Percentiles rank a stretch among this genome's conserved stretches.
These are phyloP conservation scores for Eucalyptus polyanthemos DNA, from an alignment of 345 rosid species.

Conservation along the genomic window DNA sequence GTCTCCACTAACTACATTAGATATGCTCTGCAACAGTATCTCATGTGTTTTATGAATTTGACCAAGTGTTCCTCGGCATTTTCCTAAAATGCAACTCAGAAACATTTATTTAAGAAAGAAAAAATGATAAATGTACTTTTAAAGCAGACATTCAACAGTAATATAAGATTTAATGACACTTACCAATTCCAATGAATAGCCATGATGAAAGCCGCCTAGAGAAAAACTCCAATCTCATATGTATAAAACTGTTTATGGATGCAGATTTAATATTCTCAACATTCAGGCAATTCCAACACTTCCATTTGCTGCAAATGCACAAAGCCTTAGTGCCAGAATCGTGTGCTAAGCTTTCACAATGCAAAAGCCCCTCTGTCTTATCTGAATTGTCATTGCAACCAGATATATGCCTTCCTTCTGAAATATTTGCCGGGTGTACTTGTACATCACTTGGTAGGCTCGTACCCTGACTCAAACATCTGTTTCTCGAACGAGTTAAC, in stretches of 20 bases:
- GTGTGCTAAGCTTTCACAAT: conserved; percentile 3
- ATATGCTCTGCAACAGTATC: conserved; percentile 43
- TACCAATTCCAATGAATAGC: conserved; percentile 57
- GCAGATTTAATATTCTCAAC: conserved; percentile 35
- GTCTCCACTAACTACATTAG: conserved; percentile 34
- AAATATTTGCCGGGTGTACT: conserved; percentile 5
- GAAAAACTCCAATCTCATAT: conserved; percentile 55
- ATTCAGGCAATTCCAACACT: conserved; percentile 48
- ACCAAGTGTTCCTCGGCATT: conserved; percentile 40
- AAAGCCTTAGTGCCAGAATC: conserved; percentile 5
- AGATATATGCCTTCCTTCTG: not conserved
- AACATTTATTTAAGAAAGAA: not conserved
- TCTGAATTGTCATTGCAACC: not conserved
- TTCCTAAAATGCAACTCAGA: conserved; percentile 35
- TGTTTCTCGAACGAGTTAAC: conserved; percentile 65
- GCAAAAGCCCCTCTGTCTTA: conserved; percentile 10
- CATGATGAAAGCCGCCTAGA: conserved; percentile 48
- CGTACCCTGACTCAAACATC: conserved; percentile 30
- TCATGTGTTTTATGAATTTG: conserved; percentile 54
- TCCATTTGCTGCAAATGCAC: conserved; percentile 51
- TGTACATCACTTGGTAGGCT: conserved; percentile 7
- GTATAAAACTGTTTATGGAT: conserved; percentile 22
- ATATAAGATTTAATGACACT: not conserved
- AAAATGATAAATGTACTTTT: not conserved
- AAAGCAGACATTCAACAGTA: not conserved